Conservation (phyloP, 768 basidiomycete genomes). For the Leucosporidium creatinivorum region DNA sequence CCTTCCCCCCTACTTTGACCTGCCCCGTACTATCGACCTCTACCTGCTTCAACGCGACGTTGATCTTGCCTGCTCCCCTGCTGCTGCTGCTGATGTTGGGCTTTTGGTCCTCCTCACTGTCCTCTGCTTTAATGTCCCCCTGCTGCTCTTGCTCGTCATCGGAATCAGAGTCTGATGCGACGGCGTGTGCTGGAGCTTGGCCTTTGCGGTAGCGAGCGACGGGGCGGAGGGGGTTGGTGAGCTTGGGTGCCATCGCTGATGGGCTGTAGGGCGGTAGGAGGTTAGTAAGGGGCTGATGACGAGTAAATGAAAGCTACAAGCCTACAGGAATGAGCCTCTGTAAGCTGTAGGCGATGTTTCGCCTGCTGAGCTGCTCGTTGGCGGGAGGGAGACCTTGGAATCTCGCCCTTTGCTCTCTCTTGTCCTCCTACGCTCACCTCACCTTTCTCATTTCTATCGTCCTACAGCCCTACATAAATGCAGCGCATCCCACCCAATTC, state of each 20-base stretch:
- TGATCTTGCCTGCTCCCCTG: constrained; percentile 51
- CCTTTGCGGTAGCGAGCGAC: constrained; percentile 85
- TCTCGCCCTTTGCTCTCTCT: too few species aligned
- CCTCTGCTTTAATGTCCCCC: constrained; percentile 1
- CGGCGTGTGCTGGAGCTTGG: constrained; percentile 40
- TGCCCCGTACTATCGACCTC: constrained; percentile 71
- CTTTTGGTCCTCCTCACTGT: constrained; percentile 40
- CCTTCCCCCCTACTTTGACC: constrained; percentile 68
- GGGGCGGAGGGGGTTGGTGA: constrained; percentile 44
- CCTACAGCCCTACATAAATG: too few species aligned
- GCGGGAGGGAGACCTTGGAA: too few species aligned
- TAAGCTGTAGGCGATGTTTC: too few species aligned
- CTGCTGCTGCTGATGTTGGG: constrained; percentile 35
- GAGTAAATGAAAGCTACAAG: too few species aligned
- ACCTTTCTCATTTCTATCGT: too few species aligned
- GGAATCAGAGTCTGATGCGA: constrained; percentile 17
- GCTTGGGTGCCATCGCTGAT: constrained; percentile 13
- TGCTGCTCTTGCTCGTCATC: constrained; percentile 36
- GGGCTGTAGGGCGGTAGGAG: neutral
- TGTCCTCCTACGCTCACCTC: too few species aligned
- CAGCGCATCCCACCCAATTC: too few species aligned
- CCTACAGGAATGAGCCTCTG: too few species aligned
- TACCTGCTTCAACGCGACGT: constrained; percentile 68
- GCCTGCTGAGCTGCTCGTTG: too few species aligned
- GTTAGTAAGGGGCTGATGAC: too few species aligned